These are phyloP conservation scores for Fragaria nilgerrensis DNA, from an alignment of 306 rosid genomes.

Conservation along the genomic window DNA sequence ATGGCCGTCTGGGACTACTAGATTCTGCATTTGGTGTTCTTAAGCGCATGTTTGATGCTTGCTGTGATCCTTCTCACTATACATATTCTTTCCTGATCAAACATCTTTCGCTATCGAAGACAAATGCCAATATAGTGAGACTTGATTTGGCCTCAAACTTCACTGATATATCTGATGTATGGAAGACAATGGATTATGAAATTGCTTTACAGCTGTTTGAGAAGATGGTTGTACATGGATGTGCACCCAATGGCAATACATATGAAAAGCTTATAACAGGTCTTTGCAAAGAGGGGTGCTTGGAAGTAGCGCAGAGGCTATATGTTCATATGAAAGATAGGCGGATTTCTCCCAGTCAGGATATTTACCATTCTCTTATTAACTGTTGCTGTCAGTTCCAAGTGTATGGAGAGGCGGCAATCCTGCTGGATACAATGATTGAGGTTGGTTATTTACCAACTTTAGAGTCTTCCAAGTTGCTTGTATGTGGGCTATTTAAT, in stretches of 20 bases:
- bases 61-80: not conserved
- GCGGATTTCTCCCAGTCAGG: constrained; percentile 46
- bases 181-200: constrained; percentile 64
- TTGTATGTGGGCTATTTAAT: constrained; percentile 60
- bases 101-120: not conserved
- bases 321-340: constrained; percentile 52
- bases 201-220: constrained; percentile 53
- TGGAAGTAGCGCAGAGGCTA: constrained; percentile 50
- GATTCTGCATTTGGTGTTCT: constrained; percentile 7
- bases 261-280: constrained; percentile 61
- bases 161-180: constrained; percentile 41
- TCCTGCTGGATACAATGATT: constrained; percentile 54
- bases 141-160: not conserved
- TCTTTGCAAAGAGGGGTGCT: constrained; percentile 52
- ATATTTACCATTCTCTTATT: constrained; percentile 26
- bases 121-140: not conserved
- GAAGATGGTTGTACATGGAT: constrained; percentile 51
- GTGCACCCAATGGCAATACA: constrained; percentile 53
- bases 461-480: constrained; percentile 61
- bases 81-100: not conserved
- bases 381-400: constrained; percentile 19
- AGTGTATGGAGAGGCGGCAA: constrained; percentile 44
- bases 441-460: constrained; percentile 56
- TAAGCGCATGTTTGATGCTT: not conserved
- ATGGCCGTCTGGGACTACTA: not conserved